Evolutionary conservation across 225 moss, liverwort and hornwort genomes (phyloP), one percentile per base, ranked within the genome.

Genomic region (Pseudoscleropodium purum): DNA sequence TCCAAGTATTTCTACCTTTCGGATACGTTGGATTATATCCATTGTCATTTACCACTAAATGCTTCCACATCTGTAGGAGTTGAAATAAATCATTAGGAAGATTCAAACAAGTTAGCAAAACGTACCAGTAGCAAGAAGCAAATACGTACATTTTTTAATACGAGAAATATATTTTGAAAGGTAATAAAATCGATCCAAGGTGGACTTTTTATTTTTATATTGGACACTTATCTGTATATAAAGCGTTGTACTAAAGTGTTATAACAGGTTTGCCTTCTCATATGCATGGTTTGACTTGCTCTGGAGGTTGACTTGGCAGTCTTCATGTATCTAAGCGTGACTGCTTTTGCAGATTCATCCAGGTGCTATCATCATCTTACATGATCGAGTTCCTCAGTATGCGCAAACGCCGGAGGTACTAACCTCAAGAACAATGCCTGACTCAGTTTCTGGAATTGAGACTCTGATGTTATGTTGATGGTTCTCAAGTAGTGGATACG

Each of bases 331-430:
- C 11, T 29, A 60, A 78, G 84, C 34, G 11, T 81, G 63, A 66
- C 41, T 75, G 43, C 15, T 80, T 52, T 66, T 92, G 75, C 93
- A 95, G 95, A 92, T 96, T 74, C 95, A 95, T 91, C 91, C 93
- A 74, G 93, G 95, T 63, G 96, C 94, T 83, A 86, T 96, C 49
- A 94, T 95, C 66, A 89, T 96, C 30, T 82, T 96, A 59, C 95
- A 96, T 85, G 95, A 96, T 72, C 89, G 94, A 86, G 69, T 86
- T 62, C 90, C 92, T 52, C 92, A 95, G 75, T 83, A 76, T 85
- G 90, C 91, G 56, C 95, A 96, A 85, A 96, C 95, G 6, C 91
- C 92, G 29, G 69, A 95, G 94, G 95, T 95, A 93, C 27, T 70
- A 24, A 73, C 68, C 66, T 26, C 43, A 36, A 65, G 65, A 82